phyloP scores from a whole-genome alignment of 1,284 basidiomycete species.

The Athelia psychrophila region DNA sequence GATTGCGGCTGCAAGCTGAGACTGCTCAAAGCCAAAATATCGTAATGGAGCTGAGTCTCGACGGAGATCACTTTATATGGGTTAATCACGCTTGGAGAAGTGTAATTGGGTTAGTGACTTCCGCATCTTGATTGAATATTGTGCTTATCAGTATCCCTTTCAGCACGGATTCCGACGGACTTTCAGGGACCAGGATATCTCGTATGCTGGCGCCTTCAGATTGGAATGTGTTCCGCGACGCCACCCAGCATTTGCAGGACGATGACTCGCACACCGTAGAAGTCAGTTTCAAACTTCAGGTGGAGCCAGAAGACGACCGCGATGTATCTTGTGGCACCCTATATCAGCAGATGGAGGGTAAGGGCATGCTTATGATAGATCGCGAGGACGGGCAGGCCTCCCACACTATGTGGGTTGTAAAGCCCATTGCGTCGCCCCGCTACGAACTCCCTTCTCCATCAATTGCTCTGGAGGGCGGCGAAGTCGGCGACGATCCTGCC shows the following conservation, averaged over 20 bases:
- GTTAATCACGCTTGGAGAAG: slow-evolving; percentile 93
- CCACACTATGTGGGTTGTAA: slow-evolving; percentile 99
- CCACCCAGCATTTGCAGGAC: slow-evolving; percentile 81
- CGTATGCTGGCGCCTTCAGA: slow-evolving; percentile 83
- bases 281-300: slow-evolving; percentile 83
- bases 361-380: slow-evolving; percentile 98
- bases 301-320: slow-evolving; percentile 59
- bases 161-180: slow-evolving; percentile 83
- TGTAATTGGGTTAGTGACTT: slow-evolving; percentile 80
- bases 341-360: slow-evolving; percentile 93
- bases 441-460: slow-evolving; percentile 58
- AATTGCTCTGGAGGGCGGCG: slow-evolving; percentile 55
- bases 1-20: slow-evolving; percentile 84
- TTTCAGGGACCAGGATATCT: slow-evolving; percentile 81
- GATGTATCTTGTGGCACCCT: slow-evolving; percentile 51
- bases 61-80: slow-evolving; percentile 91
- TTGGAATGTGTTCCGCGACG: slow-evolving; percentile 83
- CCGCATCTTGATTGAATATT: not conserved
- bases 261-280: slow-evolving; percentile 96
- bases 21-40: slow-evolving; percentile 93
- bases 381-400: slow-evolving; percentile 83
- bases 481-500: slow-evolving; percentile 47
- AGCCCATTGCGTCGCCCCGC: slow-evolving; percentile 73
- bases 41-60: slow-evolving; percentile 91
- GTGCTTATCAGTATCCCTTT: slow-evolving; percentile 5